These are phyloP conservation scores for Hemisphaericaspora xylofermentans DNA, from an alignment of 1,139 yeast genomes.

Conservation along the genomic window DNA sequence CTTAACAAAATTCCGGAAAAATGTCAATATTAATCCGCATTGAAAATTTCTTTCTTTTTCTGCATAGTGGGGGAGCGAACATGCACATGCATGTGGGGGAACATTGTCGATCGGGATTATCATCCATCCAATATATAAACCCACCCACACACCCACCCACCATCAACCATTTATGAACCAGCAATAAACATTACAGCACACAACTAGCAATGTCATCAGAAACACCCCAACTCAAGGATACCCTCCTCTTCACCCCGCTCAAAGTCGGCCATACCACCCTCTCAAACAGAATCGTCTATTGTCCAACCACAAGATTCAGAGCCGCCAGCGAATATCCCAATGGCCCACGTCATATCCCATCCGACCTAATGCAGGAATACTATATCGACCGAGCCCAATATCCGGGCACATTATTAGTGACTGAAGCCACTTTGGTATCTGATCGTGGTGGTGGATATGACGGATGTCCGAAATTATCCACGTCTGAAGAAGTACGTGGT, in stretches of 20 bases:
- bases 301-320: conserved; percentile 59
- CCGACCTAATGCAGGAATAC: conserved; percentile 47
- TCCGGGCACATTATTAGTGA: conserved; percentile 55
- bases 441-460: conserved; percentile 37
- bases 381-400: conserved; percentile 52
- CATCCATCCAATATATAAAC: neutral
- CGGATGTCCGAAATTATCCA: conserved; percentile 56
- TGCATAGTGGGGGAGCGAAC: neutral
- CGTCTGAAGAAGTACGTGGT: conserved; percentile 41
- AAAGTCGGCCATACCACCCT: conserved; percentile 40
- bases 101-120: too few relatives aligned
- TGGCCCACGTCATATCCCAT: conserved; percentile 34
- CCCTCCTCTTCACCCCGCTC: conserved; percentile 47
- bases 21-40: neutral
- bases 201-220: conserved; percentile 5
- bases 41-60: neutral
- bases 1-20: neutral
- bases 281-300: conserved; percentile 45
- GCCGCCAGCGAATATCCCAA: conserved; percentile 26
- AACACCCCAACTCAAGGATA: conserved; percentile 14
- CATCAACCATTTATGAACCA: neutral
- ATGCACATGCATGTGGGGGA: neutral
- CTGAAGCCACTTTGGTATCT: conserved; percentile 36
- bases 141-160: neutral
- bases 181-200: neutral